Conservation (phyloP, 2,329 filamentous ascomycete genomes). For the Colletotrichum sp. region DNA sequence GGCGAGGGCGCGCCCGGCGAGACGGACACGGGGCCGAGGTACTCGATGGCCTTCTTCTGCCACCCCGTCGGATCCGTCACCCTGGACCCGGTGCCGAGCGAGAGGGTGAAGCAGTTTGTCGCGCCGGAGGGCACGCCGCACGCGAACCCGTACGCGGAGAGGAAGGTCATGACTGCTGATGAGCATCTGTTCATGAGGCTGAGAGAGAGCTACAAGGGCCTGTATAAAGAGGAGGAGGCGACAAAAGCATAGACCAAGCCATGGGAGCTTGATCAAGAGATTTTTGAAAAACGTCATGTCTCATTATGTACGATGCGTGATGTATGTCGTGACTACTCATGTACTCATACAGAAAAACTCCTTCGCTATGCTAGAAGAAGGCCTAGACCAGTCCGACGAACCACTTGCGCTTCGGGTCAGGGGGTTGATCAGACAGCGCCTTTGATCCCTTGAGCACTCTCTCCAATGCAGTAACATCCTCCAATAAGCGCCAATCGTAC, state of each 20-base stretch:
- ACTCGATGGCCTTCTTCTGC: conserved; percentile 73
- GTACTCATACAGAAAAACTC: background rate
- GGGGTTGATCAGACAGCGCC: background rate
- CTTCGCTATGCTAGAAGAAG: background rate
- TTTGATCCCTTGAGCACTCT: conserved; percentile 23
- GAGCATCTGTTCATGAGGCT: conserved; percentile 69
- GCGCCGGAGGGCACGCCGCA: conserved; percentile 33
- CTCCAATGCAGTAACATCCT: conserved; percentile 45
- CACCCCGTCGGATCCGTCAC: conserved; percentile 62
- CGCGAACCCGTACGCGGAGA: conserved; percentile 54
- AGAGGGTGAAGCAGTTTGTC: conserved; percentile 52
- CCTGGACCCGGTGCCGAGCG: conserved; percentile 65
- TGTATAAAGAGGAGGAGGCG: conserved; percentile 51
- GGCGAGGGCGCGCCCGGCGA: conserved; percentile 40
- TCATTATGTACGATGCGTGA: background rate
- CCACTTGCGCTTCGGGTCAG: conserved; percentile 49
- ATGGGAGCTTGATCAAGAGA: background rate
- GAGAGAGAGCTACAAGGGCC: conserved; percentile 59
- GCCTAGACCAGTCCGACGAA: conserved; percentile 45
- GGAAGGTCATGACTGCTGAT: conserved; percentile 65
- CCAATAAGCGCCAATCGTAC: conserved; percentile 53
- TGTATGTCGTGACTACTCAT: background rate
- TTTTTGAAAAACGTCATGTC: background rate
- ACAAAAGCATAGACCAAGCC: background rate
- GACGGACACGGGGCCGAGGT: conserved; percentile 56